phyloP scores from a whole-genome alignment of 1,284 basidiomycete species.

The Apiotrichum porosum region DNA sequence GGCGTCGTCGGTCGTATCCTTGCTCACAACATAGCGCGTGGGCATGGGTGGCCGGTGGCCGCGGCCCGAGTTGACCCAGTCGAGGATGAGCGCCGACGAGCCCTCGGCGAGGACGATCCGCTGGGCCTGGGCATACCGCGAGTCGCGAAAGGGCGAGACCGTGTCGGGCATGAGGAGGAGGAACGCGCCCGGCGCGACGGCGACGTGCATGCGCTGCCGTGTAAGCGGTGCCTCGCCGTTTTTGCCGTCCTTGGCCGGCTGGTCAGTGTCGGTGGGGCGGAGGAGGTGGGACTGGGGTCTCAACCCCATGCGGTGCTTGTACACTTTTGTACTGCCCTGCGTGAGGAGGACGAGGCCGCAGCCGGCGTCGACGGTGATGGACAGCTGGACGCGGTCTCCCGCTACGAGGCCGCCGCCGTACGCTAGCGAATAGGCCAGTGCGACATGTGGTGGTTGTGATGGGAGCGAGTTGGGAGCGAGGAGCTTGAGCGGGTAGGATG shows the following conservation, averaged over 20 bases:
- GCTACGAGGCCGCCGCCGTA: slow-evolving; percentile 93
- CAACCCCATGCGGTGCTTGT: slow-evolving; percentile 63
- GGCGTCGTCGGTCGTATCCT: too few relatives aligned
- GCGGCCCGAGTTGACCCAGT: slow-evolving; percentile 86
- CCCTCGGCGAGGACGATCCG: slow-evolving; percentile 53
- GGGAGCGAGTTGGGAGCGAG: slow-evolving; percentile 59
- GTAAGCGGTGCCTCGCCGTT: slow-evolving; percentile 25
- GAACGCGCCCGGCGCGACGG: slow-evolving; percentile 54
- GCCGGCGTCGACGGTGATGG: slow-evolving; percentile 57
- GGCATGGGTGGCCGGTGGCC: slow-evolving; percentile 15
- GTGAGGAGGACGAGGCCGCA: slow-evolving; percentile 38
- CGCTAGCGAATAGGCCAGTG: slow-evolving; percentile 71
- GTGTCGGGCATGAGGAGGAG: slow-evolving; percentile 84
- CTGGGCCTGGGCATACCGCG: slow-evolving; percentile 76
- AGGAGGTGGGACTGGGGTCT: slow-evolving; percentile 28
- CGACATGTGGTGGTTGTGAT: slow-evolving; percentile 51
- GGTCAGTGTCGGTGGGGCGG: not conserved
- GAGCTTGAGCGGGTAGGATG: slow-evolving; percentile 85
- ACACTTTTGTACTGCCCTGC: slow-evolving; percentile 90
- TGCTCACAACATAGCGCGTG: not conserved
- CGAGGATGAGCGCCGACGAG: slow-evolving; percentile 68
- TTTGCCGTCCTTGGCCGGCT: too few relatives aligned
- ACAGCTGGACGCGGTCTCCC: slow-evolving; percentile 70
- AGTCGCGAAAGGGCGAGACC: slow-evolving; percentile 82
- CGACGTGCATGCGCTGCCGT: slow-evolving; percentile 54